A percentile compares a stretch with the other conserved stretches of the same genome.
Conservation (phyloP, 352 stramenopile species). For the Phytophthora constricta region DNA sequence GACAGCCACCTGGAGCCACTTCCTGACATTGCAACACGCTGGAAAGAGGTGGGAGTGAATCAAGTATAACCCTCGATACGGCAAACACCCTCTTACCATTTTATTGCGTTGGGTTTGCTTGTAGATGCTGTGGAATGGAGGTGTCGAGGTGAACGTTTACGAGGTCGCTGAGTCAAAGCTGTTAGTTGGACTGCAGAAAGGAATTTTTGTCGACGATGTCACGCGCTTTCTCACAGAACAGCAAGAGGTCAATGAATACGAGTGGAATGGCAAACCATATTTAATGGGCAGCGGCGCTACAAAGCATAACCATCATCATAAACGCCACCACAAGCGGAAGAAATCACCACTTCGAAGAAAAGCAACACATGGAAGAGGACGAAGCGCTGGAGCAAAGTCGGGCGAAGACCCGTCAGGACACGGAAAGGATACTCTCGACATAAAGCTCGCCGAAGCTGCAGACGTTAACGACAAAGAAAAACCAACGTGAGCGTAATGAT, state of each 20-base stretch:
- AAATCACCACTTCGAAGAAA: constrained; percentile 7
- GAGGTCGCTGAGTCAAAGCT: constrained; percentile 64
- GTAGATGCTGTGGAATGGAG: constrained; percentile 80
- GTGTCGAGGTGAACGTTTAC: constrained; percentile 74
- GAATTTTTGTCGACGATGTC: constrained; percentile 54
- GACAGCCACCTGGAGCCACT: constrained; percentile 32
- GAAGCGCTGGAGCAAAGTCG: constrained; percentile 12
- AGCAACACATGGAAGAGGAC: neutral
- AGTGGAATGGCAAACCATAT: constrained; percentile 67
- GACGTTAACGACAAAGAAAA: neutral
- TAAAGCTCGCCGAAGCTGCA: neutral
- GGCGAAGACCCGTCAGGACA: constrained; percentile 1
- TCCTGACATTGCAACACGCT: constrained; percentile 56
- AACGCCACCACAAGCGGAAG: constrained; percentile 27
- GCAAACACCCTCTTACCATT: constrained; percentile 1
- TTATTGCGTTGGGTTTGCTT: neutral
- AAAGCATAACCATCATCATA: constrained; percentile 19
- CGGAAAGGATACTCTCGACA: neutral
- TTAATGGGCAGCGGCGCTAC: neutral
- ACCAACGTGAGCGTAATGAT: neutral
- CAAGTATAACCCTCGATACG: neutral
- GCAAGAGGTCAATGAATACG: constrained; percentile 59
- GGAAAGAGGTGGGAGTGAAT: constrained; percentile 66
- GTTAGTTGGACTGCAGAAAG: constrained; percentile 72
- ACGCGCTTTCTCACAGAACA: constrained; percentile 61